Base-by-base conservation (phyloP, 306 rosid genomes). In the Fragaria iinumae region DNA sequence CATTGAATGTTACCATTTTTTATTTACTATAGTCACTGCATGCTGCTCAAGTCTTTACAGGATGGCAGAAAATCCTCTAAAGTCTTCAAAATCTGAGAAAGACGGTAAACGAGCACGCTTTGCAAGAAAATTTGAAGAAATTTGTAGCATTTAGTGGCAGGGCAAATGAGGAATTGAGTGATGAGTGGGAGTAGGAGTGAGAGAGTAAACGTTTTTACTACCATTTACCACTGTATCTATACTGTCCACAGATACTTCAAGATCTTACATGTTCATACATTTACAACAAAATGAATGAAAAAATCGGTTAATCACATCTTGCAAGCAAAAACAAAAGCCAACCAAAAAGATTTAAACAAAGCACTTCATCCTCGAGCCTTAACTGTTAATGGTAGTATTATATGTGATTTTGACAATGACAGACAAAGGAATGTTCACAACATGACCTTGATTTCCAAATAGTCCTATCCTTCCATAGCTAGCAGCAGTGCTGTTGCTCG, bases 401-500 rank as follows among this genome's bases (percentile, higher is more conserved):
- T 76, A 76, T 43, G 87, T 77, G 75, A 76, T 80, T 85, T 86
- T 92, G 69, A 56, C 78, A 67, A 84, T 86, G 36, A 96, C 88
- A 11, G 97, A 87, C 66, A 96, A 59, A 49, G 99, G 99, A 86
- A 96, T 81, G 86, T 85, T 92, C 25, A 96, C 60, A 64, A 81
- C 83, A 80, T 96, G 99, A 82, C 98, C 97, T 53, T 88, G 91
- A 84, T 79, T 76, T 74, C 99, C 99, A 82, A 87, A 92, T 55
- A 96, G 86, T 25, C 93, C 96, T 75, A 96, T 89, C 79, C 91
- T 96, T 75, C 99, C 99, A 81, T 87, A 96, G 85, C 97, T 96
- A 32, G 97, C 87, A 69, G 82, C 71, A 5, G 88, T 71, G 79
- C 79, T 90, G 81, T 85, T 92, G 16, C 38, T 18, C 3, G 91